A percentile compares a stretch with the other conserved stretches of the same genome.
Evolutionary conservation across 805 yeast species (phyloP).

Genomic region (Candida nemodendra): DNA sequence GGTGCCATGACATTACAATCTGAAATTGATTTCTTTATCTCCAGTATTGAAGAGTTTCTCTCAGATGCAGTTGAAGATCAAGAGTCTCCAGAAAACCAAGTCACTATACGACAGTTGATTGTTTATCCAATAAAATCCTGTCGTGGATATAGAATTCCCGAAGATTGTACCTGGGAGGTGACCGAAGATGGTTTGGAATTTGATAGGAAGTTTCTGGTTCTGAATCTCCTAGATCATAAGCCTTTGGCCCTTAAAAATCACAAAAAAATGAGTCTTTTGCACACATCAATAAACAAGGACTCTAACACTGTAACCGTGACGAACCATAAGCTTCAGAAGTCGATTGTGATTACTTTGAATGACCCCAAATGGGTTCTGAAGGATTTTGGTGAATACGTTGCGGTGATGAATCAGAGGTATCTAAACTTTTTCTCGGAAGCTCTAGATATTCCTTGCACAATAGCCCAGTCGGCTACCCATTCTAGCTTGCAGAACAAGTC

Average conservation of each 20-base stretch:
- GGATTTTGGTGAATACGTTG: constrained; percentile 8
- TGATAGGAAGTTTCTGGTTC: constrained; percentile 41
- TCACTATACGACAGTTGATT: constrained; percentile 23
- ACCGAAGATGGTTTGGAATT: constrained; percentile 34
- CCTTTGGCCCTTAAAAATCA: constrained; percentile 36
- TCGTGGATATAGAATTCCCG: constrained; percentile 31
- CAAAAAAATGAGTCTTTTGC: constrained; percentile 35
- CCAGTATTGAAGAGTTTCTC: constrained; percentile 28
- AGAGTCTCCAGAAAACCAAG: background rate
- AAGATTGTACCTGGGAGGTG: constrained; percentile 29
- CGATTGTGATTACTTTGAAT: constrained; percentile 4
- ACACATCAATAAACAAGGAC: constrained; percentile 27
- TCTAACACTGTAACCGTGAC: constrained; percentile 2
- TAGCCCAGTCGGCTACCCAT: constrained; percentile 25
- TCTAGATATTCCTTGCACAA: constrained; percentile 35
- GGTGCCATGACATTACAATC: constrained; percentile 37
- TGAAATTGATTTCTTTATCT: constrained; percentile 35
- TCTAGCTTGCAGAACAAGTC: constrained; percentile 34
- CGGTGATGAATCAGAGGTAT: constrained; percentile 18
- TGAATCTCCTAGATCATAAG: constrained; percentile 24
- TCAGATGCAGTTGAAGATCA: constrained; percentile 8
- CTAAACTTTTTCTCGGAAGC: constrained; percentile 29
- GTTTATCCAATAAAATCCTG: constrained; percentile 47
- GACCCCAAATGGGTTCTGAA: constrained; percentile 1
- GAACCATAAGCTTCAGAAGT: constrained; percentile 6